Evolutionary conservation across 2,329 filamentous ascomycete species (phyloP).

Genomic region (Ceratocystis cubensis): DNA sequence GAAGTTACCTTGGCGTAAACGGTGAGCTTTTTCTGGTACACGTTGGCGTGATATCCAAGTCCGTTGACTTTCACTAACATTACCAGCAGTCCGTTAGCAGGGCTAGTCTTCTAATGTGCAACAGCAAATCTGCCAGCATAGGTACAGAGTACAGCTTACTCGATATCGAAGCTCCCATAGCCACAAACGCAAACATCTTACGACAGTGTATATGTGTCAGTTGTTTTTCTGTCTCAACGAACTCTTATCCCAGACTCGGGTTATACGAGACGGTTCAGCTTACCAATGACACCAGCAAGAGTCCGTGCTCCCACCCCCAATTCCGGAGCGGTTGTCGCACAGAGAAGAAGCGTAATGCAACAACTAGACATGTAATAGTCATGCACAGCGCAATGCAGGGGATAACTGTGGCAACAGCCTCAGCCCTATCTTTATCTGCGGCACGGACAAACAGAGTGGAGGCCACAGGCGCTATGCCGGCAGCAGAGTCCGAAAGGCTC

Average conservation of each 20-base stretch:
- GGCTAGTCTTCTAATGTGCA: neutral
- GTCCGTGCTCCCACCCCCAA: conserved; percentile 29
- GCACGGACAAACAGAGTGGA: neutral
- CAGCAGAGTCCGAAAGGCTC: neutral
- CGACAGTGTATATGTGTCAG: neutral
- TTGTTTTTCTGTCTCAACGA: neutral
- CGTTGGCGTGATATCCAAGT: conserved; percentile 5
- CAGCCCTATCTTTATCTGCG: conserved; percentile 11
- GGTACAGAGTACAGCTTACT: conserved; percentile 10
- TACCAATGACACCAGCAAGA: conserved; percentile 27
- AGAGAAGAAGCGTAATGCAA: conserved; percentile 29
- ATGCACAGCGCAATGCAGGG: conserved; percentile 22
- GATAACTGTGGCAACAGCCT: conserved; percentile 22
- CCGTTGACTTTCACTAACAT: conserved; percentile 17
- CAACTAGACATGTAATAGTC: conserved; percentile 26
- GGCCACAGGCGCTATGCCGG: neutral
- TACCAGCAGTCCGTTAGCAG: neutral
- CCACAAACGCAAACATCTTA: conserved; percentile 18
- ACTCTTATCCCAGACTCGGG: neutral
- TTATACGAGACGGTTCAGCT: conserved; percentile 1
- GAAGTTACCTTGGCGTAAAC: conserved; percentile 19
- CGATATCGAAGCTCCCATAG: conserved; percentile 19
- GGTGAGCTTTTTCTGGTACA: neutral
- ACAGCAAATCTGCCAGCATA: neutral
- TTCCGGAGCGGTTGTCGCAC: conserved; percentile 27